Evolutionary conservation across 352 stramenopile genomes (phyloP).

Genomic region (Thraustochytrium sp.): DNA sequence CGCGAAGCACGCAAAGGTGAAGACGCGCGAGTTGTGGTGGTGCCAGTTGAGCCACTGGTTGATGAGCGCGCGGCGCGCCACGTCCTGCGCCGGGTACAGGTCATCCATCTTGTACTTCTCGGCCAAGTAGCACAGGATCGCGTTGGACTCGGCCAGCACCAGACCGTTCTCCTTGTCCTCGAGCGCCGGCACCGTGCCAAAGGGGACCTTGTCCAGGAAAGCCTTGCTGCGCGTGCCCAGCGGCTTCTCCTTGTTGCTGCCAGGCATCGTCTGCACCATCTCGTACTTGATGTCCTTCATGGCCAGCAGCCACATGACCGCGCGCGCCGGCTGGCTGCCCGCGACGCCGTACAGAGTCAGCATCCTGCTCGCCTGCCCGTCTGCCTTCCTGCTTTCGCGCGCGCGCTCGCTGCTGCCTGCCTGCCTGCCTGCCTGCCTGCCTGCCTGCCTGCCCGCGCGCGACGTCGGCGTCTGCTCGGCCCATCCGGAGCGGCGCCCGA

Average conservation of each 20-base stretch:
- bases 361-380: conserved; percentile 3
- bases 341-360: conserved; percentile 27
- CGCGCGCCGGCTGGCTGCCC: conserved; percentile 1
- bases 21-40: conserved; percentile 42
- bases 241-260: conserved; percentile 38
- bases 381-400: too few species aligned
- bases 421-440: too few species aligned
- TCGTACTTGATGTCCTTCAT: conserved; percentile 34
- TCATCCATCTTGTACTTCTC: conserved; percentile 7
- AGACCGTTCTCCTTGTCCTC: conserved; percentile 33
- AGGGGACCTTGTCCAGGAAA: not conserved
- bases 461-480: too few species aligned
- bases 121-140: conserved; percentile 34
- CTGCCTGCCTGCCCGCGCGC: too few species aligned
- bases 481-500: too few species aligned
- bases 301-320: conserved; percentile 1
- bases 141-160: conserved; percentile 30
- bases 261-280: conserved; percentile 32
- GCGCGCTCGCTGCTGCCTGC: too few species aligned
- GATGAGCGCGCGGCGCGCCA: not conserved
- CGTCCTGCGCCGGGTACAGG: conserved; percentile 7
- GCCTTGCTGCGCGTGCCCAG: not conserved
- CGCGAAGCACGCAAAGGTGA: conserved; percentile 39
- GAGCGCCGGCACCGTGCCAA: conserved; percentile 7
- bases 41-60: conserved; percentile 44